A percentile compares a stretch with the other conserved stretches of the same genome.
Evolutionary conservation across 2,329 filamentous ascomycete species (phyloP).

Genomic region (Pseudogymnoascus sp.): DNA sequence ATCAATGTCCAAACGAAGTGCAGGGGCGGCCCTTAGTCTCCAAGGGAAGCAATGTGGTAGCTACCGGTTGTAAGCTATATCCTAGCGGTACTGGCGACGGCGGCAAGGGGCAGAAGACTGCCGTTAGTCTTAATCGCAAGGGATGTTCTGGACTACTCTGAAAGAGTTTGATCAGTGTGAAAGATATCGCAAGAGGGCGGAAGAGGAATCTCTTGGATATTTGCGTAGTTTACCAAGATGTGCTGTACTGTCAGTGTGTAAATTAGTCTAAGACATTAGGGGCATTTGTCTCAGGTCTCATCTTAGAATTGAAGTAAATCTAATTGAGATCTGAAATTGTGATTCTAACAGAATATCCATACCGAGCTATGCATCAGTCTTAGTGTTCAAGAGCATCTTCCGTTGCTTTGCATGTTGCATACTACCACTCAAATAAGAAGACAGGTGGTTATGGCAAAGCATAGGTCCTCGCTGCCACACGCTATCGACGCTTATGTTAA

Average conservation of each 20-base stretch:
- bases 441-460: neutral
- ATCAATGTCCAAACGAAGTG: too few species aligned
- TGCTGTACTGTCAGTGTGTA: neutral
- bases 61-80: neutral
- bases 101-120: neutral
- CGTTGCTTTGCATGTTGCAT: neutral
- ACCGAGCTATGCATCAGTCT: neutral
- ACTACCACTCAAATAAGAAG: neutral
- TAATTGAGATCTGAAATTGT: neutral
- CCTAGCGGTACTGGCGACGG: neutral
- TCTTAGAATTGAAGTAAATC: neutral
- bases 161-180: neutral
- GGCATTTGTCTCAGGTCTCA: neutral
- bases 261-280: neutral
- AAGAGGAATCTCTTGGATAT: neutral
- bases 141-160: neutral
- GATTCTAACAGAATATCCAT: neutral
- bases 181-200: neutral
- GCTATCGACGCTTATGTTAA: neutral
- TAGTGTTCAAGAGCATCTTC: neutral
- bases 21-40: too few species aligned
- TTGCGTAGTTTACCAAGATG: neutral
- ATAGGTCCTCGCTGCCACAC: neutral
- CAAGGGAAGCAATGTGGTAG: neutral
- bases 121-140: neutral